Evolutionary conservation across 2,329 filamentous ascomycete species (phyloP), one percentile per base, ranked within the genome.

Genomic region (Penicillium sp.): DNA sequence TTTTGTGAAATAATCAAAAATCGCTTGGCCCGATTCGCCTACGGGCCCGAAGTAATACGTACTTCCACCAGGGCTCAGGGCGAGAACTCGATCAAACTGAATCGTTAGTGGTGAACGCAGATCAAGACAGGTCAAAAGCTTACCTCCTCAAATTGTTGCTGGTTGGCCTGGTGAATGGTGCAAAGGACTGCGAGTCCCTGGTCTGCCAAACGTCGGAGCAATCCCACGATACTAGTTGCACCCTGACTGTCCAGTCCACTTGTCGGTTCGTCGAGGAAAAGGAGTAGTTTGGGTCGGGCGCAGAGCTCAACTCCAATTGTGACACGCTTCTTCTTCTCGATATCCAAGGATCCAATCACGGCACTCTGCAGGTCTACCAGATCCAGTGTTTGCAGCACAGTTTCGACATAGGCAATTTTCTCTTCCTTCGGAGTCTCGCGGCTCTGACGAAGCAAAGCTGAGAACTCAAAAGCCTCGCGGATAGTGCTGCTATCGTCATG

Each of bases 251-350:
- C 86, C 2, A 89, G 78, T 45, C 86, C 70, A 58, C 81, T 85
- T 0, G 86, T 89, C 1, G 86, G 86, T 64, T 89, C 86, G 64
- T 89, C 86, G 22, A 89, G 71, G 72, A 89, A 89, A 20, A 89
- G 73, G 0, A 88, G 74, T 0, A 88, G 73, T n/a, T 79, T 81
- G 0, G 86, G 86, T 60, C 85, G 82, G 0, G 86, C 85, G 14
- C 85, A 85, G 2, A 89, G 77, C 63, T 89, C 86, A 3, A 89
- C 86, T 53, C 85, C 86, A 53, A 89, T 89, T 0, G 86, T 89
- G 2, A 88, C 74, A 35, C 86, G 78, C 69, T 89, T 89, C 57
- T 83, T 81, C 68, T 88, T 82, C 68, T 88, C 85, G 3, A 88
- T 83, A 3, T 83, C 82, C 15, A 88, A 73, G 25, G 80, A 83